A percentile compares a stretch with the other conserved stretches of the same genome.
Conservation (phyloP, 2,329 filamentous ascomycete genomes). For the Talaromyces sp. region DNA sequence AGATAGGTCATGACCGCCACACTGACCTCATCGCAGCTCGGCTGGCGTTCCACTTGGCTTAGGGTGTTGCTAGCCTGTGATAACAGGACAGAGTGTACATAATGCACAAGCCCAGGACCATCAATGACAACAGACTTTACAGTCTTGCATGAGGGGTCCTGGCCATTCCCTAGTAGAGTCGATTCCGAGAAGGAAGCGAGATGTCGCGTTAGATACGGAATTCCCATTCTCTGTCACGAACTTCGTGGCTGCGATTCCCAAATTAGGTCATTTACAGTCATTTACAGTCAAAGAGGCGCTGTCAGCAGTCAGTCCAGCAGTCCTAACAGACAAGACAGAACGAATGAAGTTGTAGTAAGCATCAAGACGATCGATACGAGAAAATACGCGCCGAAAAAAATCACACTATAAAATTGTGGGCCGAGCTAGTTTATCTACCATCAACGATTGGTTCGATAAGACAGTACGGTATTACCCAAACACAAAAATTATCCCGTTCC, state of each 20-base stretch:
- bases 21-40: constrained; percentile 64
- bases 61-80: constrained; percentile 34
- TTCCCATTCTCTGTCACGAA: constrained; percentile 29
- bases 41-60: constrained; percentile 52
- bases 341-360: neutral
- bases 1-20: constrained; percentile 61
- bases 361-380: neutral
- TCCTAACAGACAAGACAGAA: neutral
- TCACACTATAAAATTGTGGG: neutral
- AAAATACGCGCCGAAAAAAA: neutral
- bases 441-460: constrained; percentile 1
- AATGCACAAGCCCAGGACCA: constrained; percentile 74
- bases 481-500: neutral
- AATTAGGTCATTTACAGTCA: neutral
- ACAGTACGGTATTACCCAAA: neutral
- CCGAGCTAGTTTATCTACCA: no score
- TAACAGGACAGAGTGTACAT: constrained; percentile 61
- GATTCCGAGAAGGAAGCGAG: constrained; percentile 31
- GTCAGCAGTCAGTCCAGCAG: neutral
- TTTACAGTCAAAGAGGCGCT: neutral
- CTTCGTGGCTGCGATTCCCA: neutral
- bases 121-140: constrained; percentile 58
- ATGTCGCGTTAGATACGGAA: constrained; percentile 33
- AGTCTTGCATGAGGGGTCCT: neutral
- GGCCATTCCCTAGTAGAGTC: constrained; percentile 22